Evolutionary conservation across 2,329 filamentous ascomycete species (phyloP), one percentile per base, ranked within the genome.

Genomic region (Fusarium burgessii): DNA sequence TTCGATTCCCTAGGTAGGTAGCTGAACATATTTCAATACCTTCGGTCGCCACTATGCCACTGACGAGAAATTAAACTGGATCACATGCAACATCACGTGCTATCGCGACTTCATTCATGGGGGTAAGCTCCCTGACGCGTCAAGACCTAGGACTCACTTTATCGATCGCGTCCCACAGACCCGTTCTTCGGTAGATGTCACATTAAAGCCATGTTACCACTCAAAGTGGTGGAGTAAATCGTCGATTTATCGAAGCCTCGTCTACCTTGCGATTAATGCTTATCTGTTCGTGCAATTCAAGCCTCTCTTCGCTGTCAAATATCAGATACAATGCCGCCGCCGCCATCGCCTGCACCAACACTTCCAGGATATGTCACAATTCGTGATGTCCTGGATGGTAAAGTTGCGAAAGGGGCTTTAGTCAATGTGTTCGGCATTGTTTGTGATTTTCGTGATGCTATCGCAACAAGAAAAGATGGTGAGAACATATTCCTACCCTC

Each of bases 361-460:
- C 78, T 77, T 23, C 58, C 64, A 23, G 70, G 72, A 50, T 79
- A 77, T 58, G 63, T 65, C 52, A 59, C 77, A 15, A 78, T 85
- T 71, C 76, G 80, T 68, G 77, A 84, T 33, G 76, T 89, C 23
- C 74, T 89, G 66, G 79, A 86, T 54, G 79, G 79, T 23, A 77
- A 78, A 27, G 59, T 79, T 47, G 49, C 10, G 15, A 17, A 27
- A 14, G 32, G 23, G 70, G 12, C 18, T 72, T 29, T 82, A 9
- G 82, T 90, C 69, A 91, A 84, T 79, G 81, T 96, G 42, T 86
- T 94, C 54, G 94, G 93, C 2, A 80, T 95, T 7, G 87, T 95
- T 6, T 88, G 89, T 55, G 92, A 95, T 73, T 86, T 85, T 51
- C 85, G 88, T 61, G 79, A 84, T 2, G 87, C 89, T 2, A 83